Conservation (phyloP, 805 yeast genomes). For the Kazachstania kunashirensis region DNA sequence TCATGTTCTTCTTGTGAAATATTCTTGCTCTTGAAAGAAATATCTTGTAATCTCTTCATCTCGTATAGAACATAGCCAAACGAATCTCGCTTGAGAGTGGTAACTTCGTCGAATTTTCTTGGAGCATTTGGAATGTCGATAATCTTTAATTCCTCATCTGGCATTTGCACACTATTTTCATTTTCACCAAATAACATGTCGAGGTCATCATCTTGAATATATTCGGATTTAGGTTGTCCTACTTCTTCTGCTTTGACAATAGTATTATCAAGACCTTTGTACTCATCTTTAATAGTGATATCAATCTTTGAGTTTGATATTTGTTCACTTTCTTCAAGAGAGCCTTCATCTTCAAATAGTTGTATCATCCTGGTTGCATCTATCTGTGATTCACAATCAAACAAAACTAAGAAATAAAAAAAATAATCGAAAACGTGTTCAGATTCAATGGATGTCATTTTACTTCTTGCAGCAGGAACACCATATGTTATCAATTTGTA, state of each 20-base stretch:
- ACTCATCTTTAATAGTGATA: neutral
- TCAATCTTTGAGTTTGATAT: neutral
- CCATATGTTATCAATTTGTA: conserved; percentile 20
- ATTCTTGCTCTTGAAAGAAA: conserved; percentile 10
- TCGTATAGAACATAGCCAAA: conserved; percentile 23
- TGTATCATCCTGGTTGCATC: conserved; percentile 19
- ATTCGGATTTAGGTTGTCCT: conserved; percentile 4
- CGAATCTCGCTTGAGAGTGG: conserved; percentile 14
- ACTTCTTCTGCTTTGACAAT: conserved; percentile 6
- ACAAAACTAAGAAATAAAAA: conserved; percentile 25
- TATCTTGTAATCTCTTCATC: conserved; percentile 11
- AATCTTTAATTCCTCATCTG: conserved; percentile 13
- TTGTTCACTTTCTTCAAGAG: neutral
- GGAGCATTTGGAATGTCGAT: conserved; percentile 5
- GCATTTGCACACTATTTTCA: conserved; percentile 22
- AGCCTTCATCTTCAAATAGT: conserved; percentile 12
- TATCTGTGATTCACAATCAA: conserved; percentile 19
- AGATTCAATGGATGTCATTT: conserved; percentile 15
- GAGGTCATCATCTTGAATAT: conserved; percentile 27
- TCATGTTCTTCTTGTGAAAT: conserved; percentile 14
- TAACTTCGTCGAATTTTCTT: conserved; percentile 5
- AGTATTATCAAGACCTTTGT: conserved; percentile 2
- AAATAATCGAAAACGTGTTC: conserved; percentile 24
- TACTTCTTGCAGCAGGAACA: conserved; percentile 18
- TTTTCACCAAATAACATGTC: conserved; percentile 30